Base-by-base conservation (phyloP, 306 rosid species). In the Casuarina equisetifolia region DNA sequence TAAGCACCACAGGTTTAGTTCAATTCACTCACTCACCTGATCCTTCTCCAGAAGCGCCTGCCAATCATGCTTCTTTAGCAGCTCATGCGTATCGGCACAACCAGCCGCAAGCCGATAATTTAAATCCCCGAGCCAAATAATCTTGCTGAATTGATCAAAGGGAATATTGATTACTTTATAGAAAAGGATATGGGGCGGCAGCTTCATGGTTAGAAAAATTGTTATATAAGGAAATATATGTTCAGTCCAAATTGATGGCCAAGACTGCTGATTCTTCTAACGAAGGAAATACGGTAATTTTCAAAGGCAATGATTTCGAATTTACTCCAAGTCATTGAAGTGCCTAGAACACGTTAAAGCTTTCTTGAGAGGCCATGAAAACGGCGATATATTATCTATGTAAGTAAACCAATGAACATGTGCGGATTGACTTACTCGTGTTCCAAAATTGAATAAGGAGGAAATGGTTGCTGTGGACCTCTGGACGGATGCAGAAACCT, bases 111-210 rank as follows among this genome's bases (percentile, higher is more conserved):
- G 88, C 69, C 98, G 95, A 79, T 95, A 95, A 71, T 95, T 95
- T 77, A 95, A 81, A 86, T 95, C 98, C 73, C 97, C 99, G n/a
- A 92, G 95, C 97, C 97, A 95, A 62, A 95, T 87, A 36, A 95
- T 58, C 84, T 92, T 88, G 73, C 97, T 94, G 84, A 52, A 76
- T 7, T 80, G 19, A 16, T 0, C 35, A 36, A 8, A 13, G 43
- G 1, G 42, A 54, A 9, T 50, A 16, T 4, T 15, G 19, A 5
- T 54, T 17, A 17, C 16, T 54, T n/a, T 16, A n/a, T 19, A 0
- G 32, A n/a, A 16, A 53, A 53, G 58, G 17, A 53, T 17, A 2
- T n/a, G 58, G 16, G 25, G 50, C 50, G 2, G 50, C 50, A 46
- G 9, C 50, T 46, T 46, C 50, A 5, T 46, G 50, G 9, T 46